A percentile compares a stretch with the other conserved stretches of the same genome.
phyloP scores from a whole-genome alignment of 768 basidiomycete species.

The Russula lepida region DNA sequence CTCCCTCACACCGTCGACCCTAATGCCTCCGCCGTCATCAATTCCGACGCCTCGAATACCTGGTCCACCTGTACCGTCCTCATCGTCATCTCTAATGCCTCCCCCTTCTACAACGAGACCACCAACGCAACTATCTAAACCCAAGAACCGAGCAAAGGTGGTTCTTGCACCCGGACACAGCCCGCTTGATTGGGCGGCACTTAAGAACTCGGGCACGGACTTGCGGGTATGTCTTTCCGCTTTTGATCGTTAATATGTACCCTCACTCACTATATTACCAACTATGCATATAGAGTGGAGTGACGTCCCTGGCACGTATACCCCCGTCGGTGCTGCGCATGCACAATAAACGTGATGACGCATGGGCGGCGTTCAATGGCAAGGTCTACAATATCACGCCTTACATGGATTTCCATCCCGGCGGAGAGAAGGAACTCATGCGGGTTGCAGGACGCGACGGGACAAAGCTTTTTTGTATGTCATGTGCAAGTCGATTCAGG shows the following conservation, averaged over 20 bases:
- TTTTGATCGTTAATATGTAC: background rate
- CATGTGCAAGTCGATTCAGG: background rate
- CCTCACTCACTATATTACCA: conserved; percentile 3
- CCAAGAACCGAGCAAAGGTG: conserved; percentile 67
- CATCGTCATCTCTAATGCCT: conserved; percentile 35
- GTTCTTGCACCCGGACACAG: conserved; percentile 87
- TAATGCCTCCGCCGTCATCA: conserved; percentile 31
- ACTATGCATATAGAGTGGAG: conserved; percentile 49
- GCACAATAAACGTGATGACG: conserved; percentile 80
- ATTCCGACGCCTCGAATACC: conserved; percentile 30
- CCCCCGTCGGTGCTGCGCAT: conserved; percentile 67
- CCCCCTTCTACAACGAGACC: conserved; percentile 57
- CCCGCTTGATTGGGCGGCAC: conserved; percentile 86
- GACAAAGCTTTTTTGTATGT: conserved; percentile 85
- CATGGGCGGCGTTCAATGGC: conserved; percentile 87
- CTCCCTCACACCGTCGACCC: conserved; percentile 9
- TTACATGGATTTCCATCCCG: conserved; percentile 88
- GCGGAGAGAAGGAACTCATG: conserved; percentile 91
- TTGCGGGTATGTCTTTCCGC: conserved; percentile 47
- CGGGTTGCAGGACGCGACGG: conserved; percentile 92
- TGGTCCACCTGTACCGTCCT: conserved; percentile 27
- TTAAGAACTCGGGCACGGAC: conserved; percentile 76
- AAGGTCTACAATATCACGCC: conserved; percentile 96
- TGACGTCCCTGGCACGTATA: conserved; percentile 50
- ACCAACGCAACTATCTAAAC: conserved; percentile 37